Evolutionary conservation across 2,329 filamentous ascomycete genomes (phyloP).

Genomic region (Fusarium algeriense): DNA sequence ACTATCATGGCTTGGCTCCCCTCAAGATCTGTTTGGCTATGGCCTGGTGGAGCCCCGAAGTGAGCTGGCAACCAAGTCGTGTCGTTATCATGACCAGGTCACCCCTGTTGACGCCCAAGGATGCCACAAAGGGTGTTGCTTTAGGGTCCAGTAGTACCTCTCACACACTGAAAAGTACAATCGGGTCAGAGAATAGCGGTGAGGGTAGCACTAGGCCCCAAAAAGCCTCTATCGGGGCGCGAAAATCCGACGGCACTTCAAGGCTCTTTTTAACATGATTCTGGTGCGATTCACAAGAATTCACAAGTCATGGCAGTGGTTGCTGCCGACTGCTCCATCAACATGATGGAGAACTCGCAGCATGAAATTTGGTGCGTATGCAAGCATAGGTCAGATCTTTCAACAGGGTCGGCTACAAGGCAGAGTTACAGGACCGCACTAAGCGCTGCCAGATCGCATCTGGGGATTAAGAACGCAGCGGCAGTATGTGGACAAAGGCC

Average conservation of each 20-base stretch:
- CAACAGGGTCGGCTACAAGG: conserved; percentile 41
- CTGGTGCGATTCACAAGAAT: conserved; percentile 6
- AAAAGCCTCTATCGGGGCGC: conserved; percentile 40
- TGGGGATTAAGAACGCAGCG: conserved; percentile 44
- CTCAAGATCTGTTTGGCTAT: conserved; percentile 46
- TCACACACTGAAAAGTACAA: conserved; percentile 41
- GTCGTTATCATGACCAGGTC: conserved; percentile 42
- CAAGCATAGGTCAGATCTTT: conserved; percentile 47
- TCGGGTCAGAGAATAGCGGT: conserved; percentile 44
- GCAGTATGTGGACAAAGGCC: conserved; percentile 48
- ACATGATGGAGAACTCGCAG: conserved; percentile 30
- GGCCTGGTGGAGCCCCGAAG: conserved; percentile 37
- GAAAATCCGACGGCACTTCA: conserved; percentile 27
- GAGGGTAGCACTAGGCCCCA: conserved; percentile 46
- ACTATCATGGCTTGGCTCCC: conserved; percentile 41
- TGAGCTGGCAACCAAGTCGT: conserved; percentile 48
- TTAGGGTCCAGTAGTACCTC: conserved; percentile 38
- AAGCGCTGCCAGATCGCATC: conserved; percentile 50
- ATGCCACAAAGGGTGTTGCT: conserved; percentile 42
- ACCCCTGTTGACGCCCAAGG: conserved; percentile 36
- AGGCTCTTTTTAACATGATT: conserved; percentile 20
- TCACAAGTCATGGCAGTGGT: conserved; percentile 9
- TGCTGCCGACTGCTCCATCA: conserved; percentile 15
- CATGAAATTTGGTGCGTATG: conserved; percentile 44
- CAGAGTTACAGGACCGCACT: conserved; percentile 48